Base-by-base conservation (phyloP, 345 rosid genomes). In the Citrus medica region DNA sequence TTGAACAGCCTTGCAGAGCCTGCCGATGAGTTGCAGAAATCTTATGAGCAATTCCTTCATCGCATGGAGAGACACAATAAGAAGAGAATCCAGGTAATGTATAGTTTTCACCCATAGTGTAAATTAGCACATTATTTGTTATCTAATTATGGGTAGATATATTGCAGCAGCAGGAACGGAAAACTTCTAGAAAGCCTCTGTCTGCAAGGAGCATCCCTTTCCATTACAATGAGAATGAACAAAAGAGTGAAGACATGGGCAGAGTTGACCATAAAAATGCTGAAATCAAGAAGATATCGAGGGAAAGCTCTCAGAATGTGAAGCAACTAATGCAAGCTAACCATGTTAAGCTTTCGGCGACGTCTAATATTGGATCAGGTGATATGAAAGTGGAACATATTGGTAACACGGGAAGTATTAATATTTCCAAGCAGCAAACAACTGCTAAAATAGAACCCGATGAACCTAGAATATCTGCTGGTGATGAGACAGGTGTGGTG, bases 1-100 rank as follows among this genome's bases (percentile, higher is more conserved):
- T 42, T 79, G 55, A 62, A 71, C 85, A 93, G 99, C 82, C 93
- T 91, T 78, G 98, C 98, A 19, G 98, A 96, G 83, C 98, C 98
- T 4, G 71, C 85, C 69, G 92, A 87, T 78, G 98, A 95, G 85
- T 81, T 96, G 84, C 91, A 91, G 88, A 92, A 89, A 82, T 90
- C 99, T 21, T 92, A 91, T 64, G 88, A 90, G 77, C 94, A 88
- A 78, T 96, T 96, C 87, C 93, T 94, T 71, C 81, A 73, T 78
- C 94, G 97, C 30, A 79, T 89, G 87, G 90, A 89, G 79, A 91
- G 89, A 74, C 91, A 89, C 83, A 87, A 83, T 78, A 86, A 59
- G 81, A 95, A 87, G 85, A 91, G 82, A 82, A 87, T 82, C 65
- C 90, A 84, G 92, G 99, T 89, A 83, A 35, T 66, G 28, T 55